Conservation (phyloP, 345 rosid species). For the Eutrema japonicum region DNA sequence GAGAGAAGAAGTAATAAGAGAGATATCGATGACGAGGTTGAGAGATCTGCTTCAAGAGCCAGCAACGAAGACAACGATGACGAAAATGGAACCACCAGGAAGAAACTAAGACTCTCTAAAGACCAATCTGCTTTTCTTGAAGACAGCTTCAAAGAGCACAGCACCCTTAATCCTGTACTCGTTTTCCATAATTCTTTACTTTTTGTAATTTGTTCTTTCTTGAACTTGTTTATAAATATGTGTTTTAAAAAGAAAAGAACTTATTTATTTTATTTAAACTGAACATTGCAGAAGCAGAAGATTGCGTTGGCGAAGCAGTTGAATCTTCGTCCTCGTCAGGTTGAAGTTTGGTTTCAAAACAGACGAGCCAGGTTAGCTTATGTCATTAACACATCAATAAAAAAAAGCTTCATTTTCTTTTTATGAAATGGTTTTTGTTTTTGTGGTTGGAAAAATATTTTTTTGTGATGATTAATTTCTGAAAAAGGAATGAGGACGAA, state of each 20-base stretch:
- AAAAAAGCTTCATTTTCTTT: neutral
- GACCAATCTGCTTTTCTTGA: constrained; percentile 96
- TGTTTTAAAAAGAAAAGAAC: neutral
- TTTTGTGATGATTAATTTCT: constrained; percentile 37
- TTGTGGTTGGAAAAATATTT: neutral
- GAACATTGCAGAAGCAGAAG: constrained; percentile 69
- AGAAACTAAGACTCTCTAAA: constrained; percentile 91
- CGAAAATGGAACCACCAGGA: constrained; percentile 83
- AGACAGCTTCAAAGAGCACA: constrained; percentile 91
- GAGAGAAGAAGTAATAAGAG: constrained; percentile 58
- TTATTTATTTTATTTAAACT: neutral
- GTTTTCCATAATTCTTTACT: constrained; percentile 31
- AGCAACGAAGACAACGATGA: constrained; percentile 71
- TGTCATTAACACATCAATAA: too few species aligned
- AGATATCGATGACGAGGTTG: constrained; percentile 50
- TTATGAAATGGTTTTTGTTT: neutral
- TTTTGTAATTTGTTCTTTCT: neutral
- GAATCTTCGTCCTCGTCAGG: constrained; percentile 93
- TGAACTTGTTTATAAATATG: neutral
- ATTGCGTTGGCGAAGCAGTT: constrained; percentile 80
- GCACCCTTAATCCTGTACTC: constrained; percentile 84
- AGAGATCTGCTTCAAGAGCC: constrained; percentile 68
- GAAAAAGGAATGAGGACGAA: constrained; percentile 40
- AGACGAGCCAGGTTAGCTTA: constrained; percentile 84
- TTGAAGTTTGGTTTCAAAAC: constrained; percentile 98